Evolutionary conservation across 2,329 filamentous ascomycete species (phyloP).

Genomic region (Alternaria panax): DNA sequence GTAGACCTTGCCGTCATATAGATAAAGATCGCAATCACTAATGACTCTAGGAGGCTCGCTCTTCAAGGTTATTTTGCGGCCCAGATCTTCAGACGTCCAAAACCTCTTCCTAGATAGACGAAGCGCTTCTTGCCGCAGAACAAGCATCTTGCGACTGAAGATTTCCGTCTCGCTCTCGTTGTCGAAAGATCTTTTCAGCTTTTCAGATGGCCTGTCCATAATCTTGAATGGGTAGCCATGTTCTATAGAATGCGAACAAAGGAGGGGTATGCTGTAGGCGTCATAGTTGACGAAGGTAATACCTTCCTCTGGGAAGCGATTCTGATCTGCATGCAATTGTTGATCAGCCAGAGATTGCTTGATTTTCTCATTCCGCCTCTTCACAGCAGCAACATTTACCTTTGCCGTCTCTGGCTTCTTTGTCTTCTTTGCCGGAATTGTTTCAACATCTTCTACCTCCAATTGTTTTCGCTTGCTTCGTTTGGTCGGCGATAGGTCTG

Average conservation of each 20-base stretch:
- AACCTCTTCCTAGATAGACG: background rate
- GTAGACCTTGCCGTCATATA: conserved; percentile 20
- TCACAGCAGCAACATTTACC: background rate
- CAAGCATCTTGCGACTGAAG: conserved; percentile 9
- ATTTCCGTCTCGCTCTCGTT: conserved; percentile 7
- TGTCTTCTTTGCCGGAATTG: background rate
- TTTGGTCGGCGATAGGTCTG: background rate
- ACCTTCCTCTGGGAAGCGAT: conserved; percentile 3
- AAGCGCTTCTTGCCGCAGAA: conserved; percentile 5
- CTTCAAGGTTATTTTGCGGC: conserved; percentile 9
- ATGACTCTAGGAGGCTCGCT: conserved; percentile 12
- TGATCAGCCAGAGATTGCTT: background rate
- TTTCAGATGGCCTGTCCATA: background rate
- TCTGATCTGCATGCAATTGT: background rate
- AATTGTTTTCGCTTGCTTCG: background rate
- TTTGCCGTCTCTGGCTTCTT: background rate
- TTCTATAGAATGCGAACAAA: conserved; percentile 16
- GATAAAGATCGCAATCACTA: conserved; percentile 27
- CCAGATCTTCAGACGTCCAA: conserved; percentile 11
- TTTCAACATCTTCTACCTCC: background rate
- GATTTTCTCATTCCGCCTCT: background rate
- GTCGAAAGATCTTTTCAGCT: background rate
- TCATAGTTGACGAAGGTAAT: conserved; percentile 13
- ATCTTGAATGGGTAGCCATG: background rate
- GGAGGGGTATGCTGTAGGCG: conserved; percentile 22